Percentiles rank a stretch among this genome's conserved stretches.
phyloP scores from a whole-genome alignment of 331 rosid genomes.

The Prunus yedoensis region DNA sequence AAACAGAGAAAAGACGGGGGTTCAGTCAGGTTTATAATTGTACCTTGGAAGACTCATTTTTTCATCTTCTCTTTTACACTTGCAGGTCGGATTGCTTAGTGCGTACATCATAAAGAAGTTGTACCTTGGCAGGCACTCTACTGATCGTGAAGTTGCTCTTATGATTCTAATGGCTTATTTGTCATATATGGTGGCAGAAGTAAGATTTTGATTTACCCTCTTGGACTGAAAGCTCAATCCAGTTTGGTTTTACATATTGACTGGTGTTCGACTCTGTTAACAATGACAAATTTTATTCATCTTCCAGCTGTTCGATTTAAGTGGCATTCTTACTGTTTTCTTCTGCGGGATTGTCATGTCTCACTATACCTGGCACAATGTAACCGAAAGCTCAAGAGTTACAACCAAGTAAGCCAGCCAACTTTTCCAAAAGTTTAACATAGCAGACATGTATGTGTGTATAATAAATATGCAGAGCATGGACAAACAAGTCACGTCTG shows the following conservation, averaged over 20 bases:
- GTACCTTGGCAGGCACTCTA: conserved; percentile 61
- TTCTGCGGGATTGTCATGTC: conserved; percentile 79
- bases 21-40: too few species aligned
- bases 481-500: not conserved
- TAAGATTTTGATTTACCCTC: conserved; percentile 26
- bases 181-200: conserved; percentile 64
- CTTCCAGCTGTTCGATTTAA: conserved; percentile 50
- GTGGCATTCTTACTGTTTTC: conserved; percentile 73
- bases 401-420: conserved; percentile 52
- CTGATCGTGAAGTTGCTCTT: conserved; percentile 65
- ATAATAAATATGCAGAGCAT: not conserved
- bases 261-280: conserved; percentile 10
- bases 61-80: conserved; percentile 2
- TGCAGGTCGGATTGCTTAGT: conserved; percentile 63
- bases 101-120: conserved; percentile 58
- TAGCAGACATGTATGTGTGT: not conserved
- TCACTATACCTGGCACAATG: conserved; percentile 70
- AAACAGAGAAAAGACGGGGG: too few species aligned
- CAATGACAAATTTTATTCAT: conserved; percentile 18
- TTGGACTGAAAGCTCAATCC: conserved; percentile 10
- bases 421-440: conserved; percentile 1
- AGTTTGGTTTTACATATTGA: conserved; percentile 5
- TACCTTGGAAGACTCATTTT: too few species aligned
- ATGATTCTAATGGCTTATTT: conserved; percentile 72
- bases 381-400: conserved; percentile 54